Evolutionary conservation across 768 basidiomycete genomes (phyloP).

Genomic region (Macrolepiota fuliginosa): DNA sequence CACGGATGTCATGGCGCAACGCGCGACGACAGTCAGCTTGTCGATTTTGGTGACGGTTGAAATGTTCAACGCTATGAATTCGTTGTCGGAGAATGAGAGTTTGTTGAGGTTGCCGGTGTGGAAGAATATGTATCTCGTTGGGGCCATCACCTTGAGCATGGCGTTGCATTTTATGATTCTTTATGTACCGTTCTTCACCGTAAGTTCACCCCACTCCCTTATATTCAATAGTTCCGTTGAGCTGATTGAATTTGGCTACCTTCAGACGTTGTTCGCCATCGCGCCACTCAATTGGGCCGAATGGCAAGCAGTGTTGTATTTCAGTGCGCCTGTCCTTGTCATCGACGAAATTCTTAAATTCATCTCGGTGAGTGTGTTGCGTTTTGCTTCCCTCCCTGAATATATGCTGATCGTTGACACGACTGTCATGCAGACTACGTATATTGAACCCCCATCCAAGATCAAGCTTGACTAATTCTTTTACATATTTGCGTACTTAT

Average conservation of each 20-base stretch:
- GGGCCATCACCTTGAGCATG: slow-evolving; percentile 89
- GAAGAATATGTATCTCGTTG: slow-evolving; percentile 93
- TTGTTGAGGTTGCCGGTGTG: slow-evolving; percentile 85
- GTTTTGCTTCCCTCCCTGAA: not conserved
- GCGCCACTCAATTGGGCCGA: slow-evolving; percentile 92
- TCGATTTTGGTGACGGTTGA: slow-evolving; percentile 95
- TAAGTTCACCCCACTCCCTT: slow-evolving; percentile 35
- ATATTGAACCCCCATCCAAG: slow-evolving; percentile 55
- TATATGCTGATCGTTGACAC: not conserved
- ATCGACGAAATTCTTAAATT: slow-evolving; percentile 93
- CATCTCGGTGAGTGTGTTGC: slow-evolving; percentile 52
- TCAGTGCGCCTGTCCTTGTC: slow-evolving; percentile 84
- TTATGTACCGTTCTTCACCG: slow-evolving; percentile 96
- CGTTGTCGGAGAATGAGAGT: slow-evolving; percentile 95
- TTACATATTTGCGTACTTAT: not conserved
- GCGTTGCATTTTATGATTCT: slow-evolving; percentile 90
- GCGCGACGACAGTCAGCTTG: slow-evolving; percentile 93
- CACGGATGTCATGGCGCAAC: slow-evolving; percentile 78
- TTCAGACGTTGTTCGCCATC: slow-evolving; percentile 83
- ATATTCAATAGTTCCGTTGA: slow-evolving; percentile 5
- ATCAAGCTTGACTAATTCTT: slow-evolving; percentile 42
- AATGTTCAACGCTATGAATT: slow-evolving; percentile 99
- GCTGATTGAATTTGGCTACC: not conserved
- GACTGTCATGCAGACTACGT: slow-evolving; percentile 39
- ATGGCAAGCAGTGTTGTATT: slow-evolving; percentile 89